Percentiles rank a stretch among this genome's conserved stretches.
Evolutionary conservation across 805 yeast genomes (phyloP).

Genomic region (Yarrowia osloensis): DNA sequence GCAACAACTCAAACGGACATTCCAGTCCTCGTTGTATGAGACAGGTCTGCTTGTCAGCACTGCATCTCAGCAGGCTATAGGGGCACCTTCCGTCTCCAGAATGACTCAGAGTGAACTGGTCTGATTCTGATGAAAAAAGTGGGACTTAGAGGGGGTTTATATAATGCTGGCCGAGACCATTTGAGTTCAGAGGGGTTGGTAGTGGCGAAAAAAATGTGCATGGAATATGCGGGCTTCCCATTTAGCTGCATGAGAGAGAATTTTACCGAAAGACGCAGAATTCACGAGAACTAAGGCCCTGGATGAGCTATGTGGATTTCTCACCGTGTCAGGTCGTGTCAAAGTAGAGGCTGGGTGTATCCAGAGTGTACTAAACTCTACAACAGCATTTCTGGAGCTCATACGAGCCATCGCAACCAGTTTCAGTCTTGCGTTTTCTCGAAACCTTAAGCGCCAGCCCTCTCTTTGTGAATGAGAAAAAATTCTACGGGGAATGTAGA

Average conservation of each 20-base stretch:
- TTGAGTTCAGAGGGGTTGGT: neutral
- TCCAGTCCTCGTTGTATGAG: neutral
- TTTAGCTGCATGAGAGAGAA: neutral
- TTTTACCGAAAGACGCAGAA: neutral
- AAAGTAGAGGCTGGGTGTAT: too few species aligned
- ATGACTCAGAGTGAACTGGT: constrained; percentile 6
- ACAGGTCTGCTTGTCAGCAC: constrained; percentile 4
- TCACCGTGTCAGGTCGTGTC: too few species aligned
- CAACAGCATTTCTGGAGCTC: too few species aligned
- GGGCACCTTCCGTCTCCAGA: neutral
- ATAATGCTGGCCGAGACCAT: neutral
- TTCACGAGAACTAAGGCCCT: neutral
- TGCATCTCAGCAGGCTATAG: neutral
- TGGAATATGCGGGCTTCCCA: neutral
- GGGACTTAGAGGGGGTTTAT: neutral
- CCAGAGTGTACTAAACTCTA: too few species aligned
- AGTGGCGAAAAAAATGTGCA: neutral
- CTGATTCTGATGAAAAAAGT: neutral
- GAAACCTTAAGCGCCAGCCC: neutral
- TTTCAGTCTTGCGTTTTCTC: neutral
- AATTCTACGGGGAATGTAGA: neutral
- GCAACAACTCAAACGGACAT: neutral
- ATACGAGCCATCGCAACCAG: neutral
- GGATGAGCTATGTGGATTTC: too few species aligned
- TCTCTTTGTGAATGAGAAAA: neutral